Evolutionary conservation across 371 early-diverging fungal genomes (phyloP).

Genomic region (Saksenaea vasiformis): DNA sequence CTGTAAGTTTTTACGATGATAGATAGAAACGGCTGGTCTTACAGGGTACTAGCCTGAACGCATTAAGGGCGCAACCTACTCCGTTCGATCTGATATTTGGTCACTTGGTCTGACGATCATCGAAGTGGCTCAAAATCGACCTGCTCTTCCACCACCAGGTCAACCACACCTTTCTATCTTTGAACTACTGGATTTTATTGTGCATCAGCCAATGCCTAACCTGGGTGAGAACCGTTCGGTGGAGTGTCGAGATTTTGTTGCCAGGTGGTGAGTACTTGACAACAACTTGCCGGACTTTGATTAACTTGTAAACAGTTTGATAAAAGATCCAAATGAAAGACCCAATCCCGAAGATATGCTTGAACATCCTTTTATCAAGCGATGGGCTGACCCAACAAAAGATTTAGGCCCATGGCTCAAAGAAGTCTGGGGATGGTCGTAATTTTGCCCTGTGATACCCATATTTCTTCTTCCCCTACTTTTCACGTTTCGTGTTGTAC

Average conservation of each 20-base stretch:
- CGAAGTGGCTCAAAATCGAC: conserved; percentile 89
- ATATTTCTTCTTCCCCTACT: background rate
- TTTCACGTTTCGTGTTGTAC: background rate
- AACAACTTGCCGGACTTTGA: conserved; percentile 31
- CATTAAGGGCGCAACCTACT: conserved; percentile 89
- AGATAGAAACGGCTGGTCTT: background rate
- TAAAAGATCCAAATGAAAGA: conserved; percentile 73
- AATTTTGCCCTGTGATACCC: conserved; percentile 14
- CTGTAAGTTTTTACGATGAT: conserved; percentile 64
- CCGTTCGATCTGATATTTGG: conserved; percentile 95
- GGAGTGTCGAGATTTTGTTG: conserved; percentile 82
- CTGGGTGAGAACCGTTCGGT: conserved; percentile 63
- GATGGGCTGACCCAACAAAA: conserved; percentile 38
- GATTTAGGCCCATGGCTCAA: conserved; percentile 50
- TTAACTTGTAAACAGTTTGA: conserved; percentile 38
- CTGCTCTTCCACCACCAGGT: conserved; percentile 81
- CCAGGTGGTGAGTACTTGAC: conserved; percentile 60
- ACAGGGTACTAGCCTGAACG: conserved; percentile 83
- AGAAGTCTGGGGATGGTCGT: conserved; percentile 55
- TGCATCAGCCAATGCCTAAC: conserved; percentile 84
- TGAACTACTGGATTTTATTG: conserved; percentile 91
- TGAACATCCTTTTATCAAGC: conserved; percentile 58
- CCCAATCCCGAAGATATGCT: conserved; percentile 79
- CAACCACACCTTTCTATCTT: conserved; percentile 76
- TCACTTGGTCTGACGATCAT: conserved; percentile 91